These are phyloP conservation scores for Flammula alnicola DNA, from an alignment of 1,284 basidiomycete species.

Conservation along the genomic window DNA sequence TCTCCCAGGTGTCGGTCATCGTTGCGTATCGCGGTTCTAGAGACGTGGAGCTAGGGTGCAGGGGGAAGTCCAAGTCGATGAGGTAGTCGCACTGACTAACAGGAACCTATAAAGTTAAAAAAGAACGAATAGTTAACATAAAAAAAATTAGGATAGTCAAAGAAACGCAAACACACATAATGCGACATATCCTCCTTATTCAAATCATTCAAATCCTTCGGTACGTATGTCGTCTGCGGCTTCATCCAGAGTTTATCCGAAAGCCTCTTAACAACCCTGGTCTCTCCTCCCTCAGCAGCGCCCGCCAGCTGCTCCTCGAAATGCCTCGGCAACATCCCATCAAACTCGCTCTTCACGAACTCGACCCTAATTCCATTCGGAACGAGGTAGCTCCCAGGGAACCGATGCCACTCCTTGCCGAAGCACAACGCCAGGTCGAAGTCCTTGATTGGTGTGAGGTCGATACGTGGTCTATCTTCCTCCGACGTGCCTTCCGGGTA, in stretches of 20 bases:
- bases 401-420: slow-evolving; percentile 96
- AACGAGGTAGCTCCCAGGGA: slow-evolving; percentile 89
- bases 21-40: slow-evolving; percentile 81
- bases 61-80: slow-evolving; percentile 84
- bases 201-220: slow-evolving; percentile 82
- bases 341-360: slow-evolving; percentile 90
- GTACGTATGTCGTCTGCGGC: slow-evolving; percentile 67
- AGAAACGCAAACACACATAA: slow-evolving; percentile 77
- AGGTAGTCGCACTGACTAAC: slow-evolving; percentile 82
- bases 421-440: slow-evolving; percentile 86
- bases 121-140: slow-evolving; percentile 9
- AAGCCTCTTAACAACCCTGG: slow-evolving; percentile 7
- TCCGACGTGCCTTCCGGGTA: slow-evolving; percentile 45
- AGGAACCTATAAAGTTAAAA: slow-evolving; percentile 57
- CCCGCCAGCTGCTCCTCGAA: slow-evolving; percentile 52
- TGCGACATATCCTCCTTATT: slow-evolving; percentile 82
- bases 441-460: slow-evolving; percentile 71
- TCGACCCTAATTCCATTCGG: slow-evolving; percentile 83
- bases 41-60: slow-evolving; percentile 54
- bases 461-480: slow-evolving; percentile 64
- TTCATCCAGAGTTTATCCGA: slow-evolving; percentile 62
- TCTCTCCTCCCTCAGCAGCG: slow-evolving; percentile 20
- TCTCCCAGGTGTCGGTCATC: slow-evolving; percentile 73
- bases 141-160: neutral
- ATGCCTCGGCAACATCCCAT: slow-evolving; percentile 88